phyloP scores from a whole-genome alignment of 108 stramenopile genomes.

The Skeletonema tropicum region DNA sequence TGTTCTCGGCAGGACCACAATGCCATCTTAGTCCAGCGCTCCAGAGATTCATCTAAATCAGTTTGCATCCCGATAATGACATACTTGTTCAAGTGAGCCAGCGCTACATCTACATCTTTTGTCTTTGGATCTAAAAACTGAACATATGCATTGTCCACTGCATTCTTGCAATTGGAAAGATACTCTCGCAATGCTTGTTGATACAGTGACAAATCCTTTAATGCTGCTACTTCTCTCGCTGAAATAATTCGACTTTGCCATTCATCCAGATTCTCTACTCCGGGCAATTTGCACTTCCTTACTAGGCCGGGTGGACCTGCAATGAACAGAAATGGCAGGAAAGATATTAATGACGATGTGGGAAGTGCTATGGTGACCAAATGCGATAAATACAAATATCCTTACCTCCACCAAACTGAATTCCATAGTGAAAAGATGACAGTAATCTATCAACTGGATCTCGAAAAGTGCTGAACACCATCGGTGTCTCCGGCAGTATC shows the following conservation, averaged over 20 bases:
- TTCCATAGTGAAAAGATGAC: constrained; percentile 30
- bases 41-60: constrained; percentile 13
- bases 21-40: constrained; percentile 18
- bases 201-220: constrained; percentile 24
- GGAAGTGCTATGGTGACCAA: no score
- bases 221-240: constrained; percentile 4
- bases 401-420: constrained; percentile 21
- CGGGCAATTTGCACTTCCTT: constrained; percentile 19
- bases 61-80: constrained; percentile 37
- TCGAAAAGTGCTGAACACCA: constrained; percentile 30
- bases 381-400: no score
- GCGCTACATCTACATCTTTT: constrained; percentile 27
- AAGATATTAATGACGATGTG: no score
- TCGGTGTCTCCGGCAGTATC: constrained; percentile 18
- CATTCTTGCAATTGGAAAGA: constrained; percentile 3
- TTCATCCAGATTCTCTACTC: neutral
- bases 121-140: constrained; percentile 39
- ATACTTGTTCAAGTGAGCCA: constrained; percentile 27
- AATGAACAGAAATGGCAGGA: no score
- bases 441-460: constrained; percentile 29
- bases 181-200: constrained; percentile 22
- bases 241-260: constrained; percentile 19
- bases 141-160: constrained; percentile 36
- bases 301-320: constrained; percentile 16
- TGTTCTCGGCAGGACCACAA: constrained; percentile 9